Percentiles rank a stretch among this genome's conserved stretches.
Conservation (phyloP, 2,329 filamentous ascomycete species). For the Fusarium abutilonis region DNA sequence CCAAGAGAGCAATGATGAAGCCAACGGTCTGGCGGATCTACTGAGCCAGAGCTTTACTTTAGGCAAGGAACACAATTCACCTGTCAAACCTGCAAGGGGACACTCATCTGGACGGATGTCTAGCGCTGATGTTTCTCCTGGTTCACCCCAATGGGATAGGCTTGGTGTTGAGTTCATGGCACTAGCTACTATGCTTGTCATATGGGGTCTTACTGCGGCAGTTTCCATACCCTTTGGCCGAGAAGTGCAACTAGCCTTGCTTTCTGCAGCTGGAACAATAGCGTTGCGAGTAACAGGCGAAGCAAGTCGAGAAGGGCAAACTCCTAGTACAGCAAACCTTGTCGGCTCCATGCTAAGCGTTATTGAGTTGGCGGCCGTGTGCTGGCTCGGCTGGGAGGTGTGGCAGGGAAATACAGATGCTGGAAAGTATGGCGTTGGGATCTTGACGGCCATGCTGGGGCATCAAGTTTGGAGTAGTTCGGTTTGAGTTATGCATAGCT, state of each 20-base stretch:
- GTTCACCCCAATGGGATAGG: slow-evolving; percentile 2
- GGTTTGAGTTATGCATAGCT: slow-evolving; percentile 22
- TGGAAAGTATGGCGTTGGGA: slow-evolving; percentile 43
- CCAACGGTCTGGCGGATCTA: slow-evolving; percentile 57
- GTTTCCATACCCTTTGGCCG: slow-evolving; percentile 39
- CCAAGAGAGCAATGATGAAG: slow-evolving; percentile 52
- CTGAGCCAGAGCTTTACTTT: slow-evolving; percentile 58
- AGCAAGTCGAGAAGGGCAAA: slow-evolving; percentile 25
- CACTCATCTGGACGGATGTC: background rate
- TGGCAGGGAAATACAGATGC: slow-evolving; percentile 43
- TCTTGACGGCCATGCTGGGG: slow-evolving; percentile 48
- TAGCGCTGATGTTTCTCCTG: background rate
- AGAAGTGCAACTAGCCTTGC: slow-evolving; percentile 44
- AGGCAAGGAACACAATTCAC: slow-evolving; percentile 43
- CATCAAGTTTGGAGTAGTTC: slow-evolving; percentile 45
- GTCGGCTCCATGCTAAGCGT: slow-evolving; percentile 46
- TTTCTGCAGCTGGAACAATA: slow-evolving; percentile 46
- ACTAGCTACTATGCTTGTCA: slow-evolving; percentile 35
- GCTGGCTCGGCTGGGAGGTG: slow-evolving; percentile 49
- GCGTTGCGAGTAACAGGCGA: slow-evolving; percentile 48
- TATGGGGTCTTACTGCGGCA: slow-evolving; percentile 43
- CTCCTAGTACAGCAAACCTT: slow-evolving; percentile 36
- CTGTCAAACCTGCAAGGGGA: background rate
- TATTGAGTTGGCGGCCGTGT: slow-evolving; percentile 47
- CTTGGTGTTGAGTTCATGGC: slow-evolving; percentile 38